These are phyloP conservation scores for Lyophyllum decastes DNA, from an alignment of 768 basidiomycete genomes.

Conservation along the genomic window DNA sequence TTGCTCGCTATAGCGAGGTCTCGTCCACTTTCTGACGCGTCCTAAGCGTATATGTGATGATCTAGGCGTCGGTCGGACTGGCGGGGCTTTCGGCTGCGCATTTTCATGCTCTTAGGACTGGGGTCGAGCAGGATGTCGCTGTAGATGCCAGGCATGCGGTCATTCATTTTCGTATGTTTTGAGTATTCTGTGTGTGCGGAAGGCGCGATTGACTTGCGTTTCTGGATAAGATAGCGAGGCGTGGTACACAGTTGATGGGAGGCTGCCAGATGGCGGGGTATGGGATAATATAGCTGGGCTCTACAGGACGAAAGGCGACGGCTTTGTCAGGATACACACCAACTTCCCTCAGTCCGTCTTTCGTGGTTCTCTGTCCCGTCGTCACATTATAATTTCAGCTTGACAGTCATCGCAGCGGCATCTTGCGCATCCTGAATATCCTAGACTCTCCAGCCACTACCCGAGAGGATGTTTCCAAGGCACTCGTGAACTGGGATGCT, in stretches of 20 bases:
- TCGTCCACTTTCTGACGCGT: neutral
- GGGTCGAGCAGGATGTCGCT: constrained; percentile 44
- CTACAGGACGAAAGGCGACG: constrained; percentile 51
- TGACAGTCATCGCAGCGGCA: constrained; percentile 50
- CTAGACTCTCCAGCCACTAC: constrained; percentile 30
- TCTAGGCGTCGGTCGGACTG: constrained; percentile 48
- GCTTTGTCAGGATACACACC: constrained; percentile 58
- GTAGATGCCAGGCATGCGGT: constrained; percentile 60
- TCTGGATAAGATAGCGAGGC: constrained; percentile 45
- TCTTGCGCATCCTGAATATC: constrained; percentile 45
- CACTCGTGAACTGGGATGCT: constrained; percentile 42
- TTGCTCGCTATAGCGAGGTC: constrained; percentile 20
- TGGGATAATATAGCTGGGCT: constrained; percentile 56
- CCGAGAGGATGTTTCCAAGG: constrained; percentile 36
- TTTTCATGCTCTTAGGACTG: constrained; percentile 47
- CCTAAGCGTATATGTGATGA: neutral
- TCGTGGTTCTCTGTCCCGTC: neutral
- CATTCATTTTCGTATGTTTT: constrained; percentile 49
- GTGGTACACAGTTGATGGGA: constrained; percentile 47
- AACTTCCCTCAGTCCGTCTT: constrained; percentile 61
- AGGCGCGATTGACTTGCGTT: neutral
- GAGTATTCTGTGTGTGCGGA: neutral
- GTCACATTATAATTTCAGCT: neutral
- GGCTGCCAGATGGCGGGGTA: constrained; percentile 28
- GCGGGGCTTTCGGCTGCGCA: constrained; percentile 55